These are phyloP conservation scores for Cladosporium phlei DNA, from an alignment of 2,329 filamentous ascomycete species.

Conservation along the genomic window DNA sequence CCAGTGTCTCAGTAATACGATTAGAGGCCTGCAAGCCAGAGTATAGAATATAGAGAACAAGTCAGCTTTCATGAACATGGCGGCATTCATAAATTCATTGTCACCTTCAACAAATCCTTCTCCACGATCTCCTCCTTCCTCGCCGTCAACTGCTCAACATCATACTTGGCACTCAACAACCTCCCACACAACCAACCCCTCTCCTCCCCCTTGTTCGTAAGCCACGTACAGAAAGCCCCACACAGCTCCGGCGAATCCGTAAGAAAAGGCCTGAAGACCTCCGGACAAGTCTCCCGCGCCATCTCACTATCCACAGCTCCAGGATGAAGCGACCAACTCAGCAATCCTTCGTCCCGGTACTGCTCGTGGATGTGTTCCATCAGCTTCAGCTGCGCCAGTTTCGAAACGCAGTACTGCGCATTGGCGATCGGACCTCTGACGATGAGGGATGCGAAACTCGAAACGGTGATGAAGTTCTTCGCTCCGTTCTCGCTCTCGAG, in stretches of 20 bases:
- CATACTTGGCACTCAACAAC: conserved; percentile 35
- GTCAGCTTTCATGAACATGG: too few relatives aligned
- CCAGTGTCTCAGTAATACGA: not conserved
- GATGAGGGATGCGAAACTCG: conserved; percentile 30
- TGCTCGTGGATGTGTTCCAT: conserved; percentile 38
- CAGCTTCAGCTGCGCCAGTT: conserved; percentile 35
- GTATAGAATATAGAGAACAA: not conserved
- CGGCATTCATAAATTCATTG: conserved; percentile 16
- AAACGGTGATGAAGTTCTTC: conserved; percentile 33
- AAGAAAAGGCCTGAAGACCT: conserved; percentile 21
- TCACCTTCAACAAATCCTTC: conserved; percentile 35
- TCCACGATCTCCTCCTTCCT: conserved; percentile 33
- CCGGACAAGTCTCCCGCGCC: conserved; percentile 32
- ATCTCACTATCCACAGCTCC: conserved; percentile 36
- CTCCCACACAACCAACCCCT: conserved; percentile 36
- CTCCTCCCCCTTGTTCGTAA: conserved; percentile 27
- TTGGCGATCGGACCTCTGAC: conserved; percentile 38
- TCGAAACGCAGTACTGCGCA: conserved; percentile 35
- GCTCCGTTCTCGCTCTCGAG: conserved; percentile 18
- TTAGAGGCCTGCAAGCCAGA: not conserved
- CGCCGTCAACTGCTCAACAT: conserved; percentile 33
- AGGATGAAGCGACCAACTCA: conserved; percentile 33
- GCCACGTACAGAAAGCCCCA: conserved; percentile 32
- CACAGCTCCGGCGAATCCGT: conserved; percentile 32
- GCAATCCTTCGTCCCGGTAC: conserved; percentile 27